Conservation (phyloP, 768 basidiomycete genomes). For the Amanita pallidorosea region DNA sequence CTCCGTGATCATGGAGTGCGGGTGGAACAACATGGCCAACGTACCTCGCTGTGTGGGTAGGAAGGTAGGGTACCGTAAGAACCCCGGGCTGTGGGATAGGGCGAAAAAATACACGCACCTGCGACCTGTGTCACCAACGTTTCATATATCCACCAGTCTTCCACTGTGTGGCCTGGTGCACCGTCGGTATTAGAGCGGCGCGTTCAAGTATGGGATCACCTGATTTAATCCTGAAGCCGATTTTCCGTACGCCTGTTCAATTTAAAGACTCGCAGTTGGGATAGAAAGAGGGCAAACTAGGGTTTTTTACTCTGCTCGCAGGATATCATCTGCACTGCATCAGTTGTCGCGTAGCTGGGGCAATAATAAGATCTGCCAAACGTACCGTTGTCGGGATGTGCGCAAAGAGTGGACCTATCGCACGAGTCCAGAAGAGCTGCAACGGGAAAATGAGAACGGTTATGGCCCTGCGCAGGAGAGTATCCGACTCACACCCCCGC, state of each 20-base stretch:
- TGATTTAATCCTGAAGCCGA: slow-evolving; percentile 45
- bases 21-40: background rate
- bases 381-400: no score
- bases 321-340: no score
- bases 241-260: slow-evolving; percentile 76
- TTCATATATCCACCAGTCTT: slow-evolving; percentile 37
- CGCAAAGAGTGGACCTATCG: no score
- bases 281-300: no score
- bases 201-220: slow-evolving; percentile 17
- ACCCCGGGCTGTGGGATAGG: background rate
- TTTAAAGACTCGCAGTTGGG: no score
- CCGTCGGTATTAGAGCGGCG: background rate
- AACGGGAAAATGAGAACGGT: no score
- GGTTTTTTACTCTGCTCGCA: no score
- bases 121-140: slow-evolving; percentile 54
- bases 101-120: slow-evolving; percentile 25
- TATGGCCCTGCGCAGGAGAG: no score
- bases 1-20: background rate
- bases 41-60: slow-evolving; percentile 22
- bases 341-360: no score
- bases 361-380: no score
- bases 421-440: no score
- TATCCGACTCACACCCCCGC: slow-evolving; percentile 58
- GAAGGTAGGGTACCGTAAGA: background rate
- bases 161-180: slow-evolving; percentile 14